phyloP scores from a whole-genome alignment of 768 basidiomycete genomes.

The Boletus edulis region DNA sequence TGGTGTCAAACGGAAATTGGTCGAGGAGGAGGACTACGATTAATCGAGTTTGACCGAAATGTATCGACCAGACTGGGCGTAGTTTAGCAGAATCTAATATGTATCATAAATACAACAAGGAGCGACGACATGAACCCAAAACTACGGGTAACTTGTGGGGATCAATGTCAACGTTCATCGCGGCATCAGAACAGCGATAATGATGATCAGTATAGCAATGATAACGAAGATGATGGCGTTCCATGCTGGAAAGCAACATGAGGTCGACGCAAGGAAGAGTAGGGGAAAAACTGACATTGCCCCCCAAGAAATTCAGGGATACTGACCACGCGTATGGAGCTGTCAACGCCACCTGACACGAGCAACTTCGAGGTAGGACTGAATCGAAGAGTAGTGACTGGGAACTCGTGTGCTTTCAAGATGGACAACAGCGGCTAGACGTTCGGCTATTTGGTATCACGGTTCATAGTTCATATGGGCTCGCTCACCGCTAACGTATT shows the following conservation, averaged over 20 bases:
- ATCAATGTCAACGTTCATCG: conserved; percentile 8
- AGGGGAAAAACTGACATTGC: conserved; percentile 45
- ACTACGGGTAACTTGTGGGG: neutral
- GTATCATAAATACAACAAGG: conserved; percentile 26
- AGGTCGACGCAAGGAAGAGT: conserved; percentile 30
- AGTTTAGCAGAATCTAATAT: conserved; percentile 25
- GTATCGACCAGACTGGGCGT: conserved; percentile 7
- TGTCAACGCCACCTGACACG: conserved; percentile 89
- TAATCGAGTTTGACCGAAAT: conserved; percentile 27
- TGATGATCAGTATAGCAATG: conserved; percentile 40
- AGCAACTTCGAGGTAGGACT: conserved; percentile 79
- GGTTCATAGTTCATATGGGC: neutral
- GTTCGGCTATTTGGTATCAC: neutral
- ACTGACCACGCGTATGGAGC: conserved; percentile 74
- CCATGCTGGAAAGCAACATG: conserved; percentile 34
- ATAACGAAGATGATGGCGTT: conserved; percentile 38
- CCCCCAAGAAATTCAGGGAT: conserved; percentile 58
- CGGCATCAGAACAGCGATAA: conserved; percentile 43
- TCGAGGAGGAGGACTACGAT: conserved; percentile 88
- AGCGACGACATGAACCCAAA: neutral
- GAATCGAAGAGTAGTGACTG: conserved; percentile 86
- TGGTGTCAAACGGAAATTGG: conserved; percentile 74
- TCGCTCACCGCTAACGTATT: conserved; percentile 66
- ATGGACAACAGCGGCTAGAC: conserved; percentile 83
- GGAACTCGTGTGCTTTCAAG: conserved; percentile 92